phyloP scores from a whole-genome alignment of 805 yeast species.

The Vanderwaltozyma polyspora region DNA sequence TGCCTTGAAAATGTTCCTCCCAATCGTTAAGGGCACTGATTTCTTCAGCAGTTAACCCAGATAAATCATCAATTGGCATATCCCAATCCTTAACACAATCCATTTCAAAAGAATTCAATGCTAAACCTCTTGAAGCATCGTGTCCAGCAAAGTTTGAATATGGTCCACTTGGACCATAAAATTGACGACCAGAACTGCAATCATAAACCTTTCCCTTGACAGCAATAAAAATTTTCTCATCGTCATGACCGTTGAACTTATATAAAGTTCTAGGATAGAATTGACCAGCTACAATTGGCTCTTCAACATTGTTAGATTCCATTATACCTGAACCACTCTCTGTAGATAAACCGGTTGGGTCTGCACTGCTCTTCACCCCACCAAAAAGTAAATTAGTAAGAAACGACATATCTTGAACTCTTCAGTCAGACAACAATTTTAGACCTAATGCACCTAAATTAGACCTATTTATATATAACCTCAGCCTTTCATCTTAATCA shows the following conservation, averaged over 20 bases:
- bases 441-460: no score
- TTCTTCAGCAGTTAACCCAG: conserved; percentile 51
- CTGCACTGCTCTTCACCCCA: conserved; percentile 24
- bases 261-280: conserved; percentile 69
- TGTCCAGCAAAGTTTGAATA: conserved; percentile 91
- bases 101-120: conserved; percentile 72
- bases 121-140: conserved; percentile 90
- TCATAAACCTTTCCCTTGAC: conserved; percentile 83
- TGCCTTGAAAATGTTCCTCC: conserved; percentile 71
- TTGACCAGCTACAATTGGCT: conserved; percentile 33
- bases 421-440: not conserved
- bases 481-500: no score
- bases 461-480: no score
- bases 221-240: conserved; percentile 70
- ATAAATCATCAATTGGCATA: conserved; percentile 64
- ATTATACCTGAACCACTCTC: conserved; percentile 1
- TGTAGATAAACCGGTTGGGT: conserved; percentile 25
- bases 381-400: conserved; percentile 25
- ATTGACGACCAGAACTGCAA: conserved; percentile 64
- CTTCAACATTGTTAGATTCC: conserved; percentile 9
- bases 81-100: conserved; percentile 55
- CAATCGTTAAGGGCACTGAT: conserved; percentile 64
- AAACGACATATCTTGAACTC: conserved; percentile 22
- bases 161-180: conserved; percentile 95
- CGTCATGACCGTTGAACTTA: conserved; percentile 71